phyloP scores from a whole-genome alignment of 164 flowering plant species.

The Protea cynaroides region DNA sequence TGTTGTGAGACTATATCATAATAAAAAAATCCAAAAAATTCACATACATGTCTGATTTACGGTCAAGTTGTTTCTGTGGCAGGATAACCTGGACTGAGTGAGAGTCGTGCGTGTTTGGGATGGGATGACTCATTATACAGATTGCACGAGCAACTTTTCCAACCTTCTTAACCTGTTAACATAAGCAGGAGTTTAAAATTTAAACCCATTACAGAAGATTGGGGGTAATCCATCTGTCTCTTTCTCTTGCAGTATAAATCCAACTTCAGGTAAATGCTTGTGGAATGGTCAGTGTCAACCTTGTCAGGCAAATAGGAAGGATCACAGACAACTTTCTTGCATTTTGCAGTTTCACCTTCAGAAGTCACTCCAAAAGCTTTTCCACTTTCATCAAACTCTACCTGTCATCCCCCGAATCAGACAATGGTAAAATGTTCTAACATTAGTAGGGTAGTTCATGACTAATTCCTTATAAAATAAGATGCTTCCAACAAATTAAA shows the following conservation, averaged over 20 bases:
- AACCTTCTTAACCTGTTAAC: constrained; percentile 63
- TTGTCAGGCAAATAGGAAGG: constrained; percentile 87
- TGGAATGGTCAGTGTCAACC: constrained; percentile 28
- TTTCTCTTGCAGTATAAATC: too few relatives aligned
- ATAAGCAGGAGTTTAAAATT: neutral
- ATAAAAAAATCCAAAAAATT: neutral
- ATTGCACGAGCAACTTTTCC: constrained; percentile 95
- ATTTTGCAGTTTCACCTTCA: constrained; percentile 96
- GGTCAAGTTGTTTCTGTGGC: constrained; percentile 96
- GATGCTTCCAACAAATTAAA: neutral
- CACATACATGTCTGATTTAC: constrained; percentile 91
- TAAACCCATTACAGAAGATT: constrained; percentile 2
- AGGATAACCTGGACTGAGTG: constrained; percentile 91
- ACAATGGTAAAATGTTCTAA: neutral
- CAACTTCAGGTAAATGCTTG: too few relatives aligned
- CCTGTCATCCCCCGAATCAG: constrained; percentile 33
- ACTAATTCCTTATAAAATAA: neutral
- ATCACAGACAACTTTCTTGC: constrained; percentile 97
- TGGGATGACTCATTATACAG: constrained; percentile 94
- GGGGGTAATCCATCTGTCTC: neutral
- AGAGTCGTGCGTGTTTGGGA: constrained; percentile 79
- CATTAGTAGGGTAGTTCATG: neutral
- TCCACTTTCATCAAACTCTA: constrained; percentile 72
- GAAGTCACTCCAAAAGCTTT: constrained; percentile 86
- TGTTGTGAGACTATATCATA: too few relatives aligned